A percentile compares a stretch with the other conserved stretches of the same genome.
Evolutionary conservation across 805 yeast genomes (phyloP).

Genomic region (Suhomyces kilbournensis): DNA sequence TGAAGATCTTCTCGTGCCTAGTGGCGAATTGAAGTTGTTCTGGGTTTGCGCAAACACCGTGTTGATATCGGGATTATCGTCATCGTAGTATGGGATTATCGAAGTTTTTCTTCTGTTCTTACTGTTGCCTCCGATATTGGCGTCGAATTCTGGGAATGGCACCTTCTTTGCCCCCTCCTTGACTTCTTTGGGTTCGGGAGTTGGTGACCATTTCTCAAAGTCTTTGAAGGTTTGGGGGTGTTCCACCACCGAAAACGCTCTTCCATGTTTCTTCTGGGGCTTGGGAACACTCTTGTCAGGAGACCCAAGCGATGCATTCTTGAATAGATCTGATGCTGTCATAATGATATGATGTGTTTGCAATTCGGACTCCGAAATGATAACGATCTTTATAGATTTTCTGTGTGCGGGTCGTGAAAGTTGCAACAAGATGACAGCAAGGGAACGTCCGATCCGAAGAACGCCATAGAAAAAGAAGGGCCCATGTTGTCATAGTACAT

Average conservation of each 20-base stretch:
- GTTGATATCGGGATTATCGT: background rate
- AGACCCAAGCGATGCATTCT: background rate
- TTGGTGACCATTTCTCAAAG: background rate
- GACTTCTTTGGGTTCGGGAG: background rate
- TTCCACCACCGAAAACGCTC: background rate
- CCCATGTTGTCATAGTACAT: background rate
- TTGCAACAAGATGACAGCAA: background rate
- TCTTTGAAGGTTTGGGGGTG: background rate
- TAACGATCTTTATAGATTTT: background rate
- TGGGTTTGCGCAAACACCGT: background rate
- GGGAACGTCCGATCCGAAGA: background rate
- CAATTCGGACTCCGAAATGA: background rate
- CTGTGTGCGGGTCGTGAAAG: background rate
- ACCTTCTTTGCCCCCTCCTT: background rate
- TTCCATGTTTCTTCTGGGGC: background rate
- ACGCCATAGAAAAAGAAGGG: background rate
- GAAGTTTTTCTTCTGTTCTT: conserved; percentile 17
- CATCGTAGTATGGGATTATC: conserved; percentile 29
- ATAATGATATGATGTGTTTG: background rate
- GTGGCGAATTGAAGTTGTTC: background rate
- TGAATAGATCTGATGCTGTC: background rate
- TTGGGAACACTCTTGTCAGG: background rate
- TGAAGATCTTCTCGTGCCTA: conserved; percentile 26
- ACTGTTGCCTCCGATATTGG: background rate
- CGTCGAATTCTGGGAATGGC: background rate